Percentiles rank a stretch among this genome's conserved stretches.
Conservation (phyloP, 306 rosid species). For the Vigna hirtella region DNA sequence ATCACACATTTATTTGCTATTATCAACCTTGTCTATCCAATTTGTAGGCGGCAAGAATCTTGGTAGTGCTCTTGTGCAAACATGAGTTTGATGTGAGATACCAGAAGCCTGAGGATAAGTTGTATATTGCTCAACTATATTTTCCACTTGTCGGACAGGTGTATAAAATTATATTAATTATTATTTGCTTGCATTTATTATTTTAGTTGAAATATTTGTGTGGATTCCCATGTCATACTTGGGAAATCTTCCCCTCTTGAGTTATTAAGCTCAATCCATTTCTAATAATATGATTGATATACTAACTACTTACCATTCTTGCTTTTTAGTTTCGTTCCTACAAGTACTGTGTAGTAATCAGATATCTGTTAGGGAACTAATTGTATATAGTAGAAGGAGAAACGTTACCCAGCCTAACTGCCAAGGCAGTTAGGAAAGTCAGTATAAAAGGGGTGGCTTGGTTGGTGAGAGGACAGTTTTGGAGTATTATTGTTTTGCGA, state of each 20-base stretch:
- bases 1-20: conserved; percentile 4
- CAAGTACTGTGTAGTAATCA: not conserved
- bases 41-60: conserved; percentile 87
- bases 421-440: too few relatives aligned
- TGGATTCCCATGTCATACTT: not conserved
- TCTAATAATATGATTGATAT: not conserved
- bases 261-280: not conserved
- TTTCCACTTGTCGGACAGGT: conserved; percentile 98
- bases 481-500: too few relatives aligned
- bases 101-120: conserved; percentile 97
- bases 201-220: conserved; percentile 14
- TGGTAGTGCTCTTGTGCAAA: conserved; percentile 96
- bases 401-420: too few relatives aligned
- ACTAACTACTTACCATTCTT: not conserved
- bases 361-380: too few relatives aligned
- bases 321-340: conserved; percentile 4
- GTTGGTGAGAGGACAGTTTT: too few relatives aligned
- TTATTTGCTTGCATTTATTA: conserved; percentile 10
- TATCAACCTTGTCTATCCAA: conserved; percentile 29
- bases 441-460: too few relatives aligned
- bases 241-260: not conserved
- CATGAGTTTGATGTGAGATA: conserved; percentile 98
- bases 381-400: too few relatives aligned
- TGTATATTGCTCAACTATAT: conserved; percentile 96
- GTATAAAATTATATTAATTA: conserved; percentile 6